Conservation (phyloP, 495 filamentous ascomycete genomes). For the Podospora australis region DNA sequence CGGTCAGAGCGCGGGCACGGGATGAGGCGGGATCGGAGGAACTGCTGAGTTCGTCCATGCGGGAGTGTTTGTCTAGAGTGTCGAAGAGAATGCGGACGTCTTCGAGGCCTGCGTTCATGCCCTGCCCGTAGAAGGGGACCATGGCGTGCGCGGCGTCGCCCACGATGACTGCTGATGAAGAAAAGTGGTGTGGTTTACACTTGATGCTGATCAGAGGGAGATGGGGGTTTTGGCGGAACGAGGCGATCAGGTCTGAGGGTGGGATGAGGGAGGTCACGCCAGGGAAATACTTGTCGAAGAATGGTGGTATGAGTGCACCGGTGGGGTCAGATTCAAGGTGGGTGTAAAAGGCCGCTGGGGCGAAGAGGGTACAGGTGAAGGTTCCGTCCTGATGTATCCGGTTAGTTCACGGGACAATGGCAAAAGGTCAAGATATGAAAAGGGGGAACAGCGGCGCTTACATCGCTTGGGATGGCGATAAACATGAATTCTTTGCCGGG, state of each 20-base stretch:
- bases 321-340: constrained; percentile 49
- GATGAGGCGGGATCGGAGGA: constrained; percentile 23
- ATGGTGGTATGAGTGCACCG: constrained; percentile 47
- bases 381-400: constrained; percentile 57
- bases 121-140: constrained; percentile 91
- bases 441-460: constrained; percentile 20
- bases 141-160: constrained; percentile 97
- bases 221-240: constrained; percentile 75
- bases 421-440: neutral
- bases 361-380: constrained; percentile 94
- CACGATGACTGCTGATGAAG: constrained; percentile 70
- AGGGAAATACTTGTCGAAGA: constrained; percentile 75
- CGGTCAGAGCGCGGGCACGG: constrained; percentile 56
- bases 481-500: constrained; percentile 92
- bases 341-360: constrained; percentile 55
- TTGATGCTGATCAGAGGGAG: constrained; percentile 90
- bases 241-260: constrained; percentile 55
- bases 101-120: constrained; percentile 83
- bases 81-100: constrained; percentile 78
- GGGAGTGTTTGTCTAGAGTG: constrained; percentile 56
- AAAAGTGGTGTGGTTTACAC: constrained; percentile 79
- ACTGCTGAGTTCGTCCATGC: constrained; percentile 22
- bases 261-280: constrained; percentile 81
- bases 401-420: too few species aligned
- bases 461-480: constrained; percentile 82